Base-by-base conservation (phyloP, 2,329 filamentous ascomycete species). In the Pleurostoma richardsiae region DNA sequence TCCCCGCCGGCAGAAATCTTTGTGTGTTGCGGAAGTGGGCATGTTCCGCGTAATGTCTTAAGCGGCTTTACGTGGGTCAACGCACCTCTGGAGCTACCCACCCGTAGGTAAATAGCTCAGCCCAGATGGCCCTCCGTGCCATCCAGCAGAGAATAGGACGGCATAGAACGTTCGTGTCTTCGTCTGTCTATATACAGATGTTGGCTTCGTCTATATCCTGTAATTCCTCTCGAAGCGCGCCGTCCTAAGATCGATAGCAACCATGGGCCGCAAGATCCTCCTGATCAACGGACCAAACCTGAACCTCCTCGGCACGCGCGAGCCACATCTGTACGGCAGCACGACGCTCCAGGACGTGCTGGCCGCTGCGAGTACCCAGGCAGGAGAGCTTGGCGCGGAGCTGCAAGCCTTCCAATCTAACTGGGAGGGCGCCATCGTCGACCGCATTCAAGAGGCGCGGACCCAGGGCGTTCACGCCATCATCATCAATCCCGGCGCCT, bases 281-380 rank as follows among this genome's bases (percentile, higher is more conserved):
- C 73, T 90, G 54, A 82, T 90, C 70, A 90, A 90, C 65, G 86
- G 87, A n/a, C 86, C 86, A 30, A 91, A 91, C 64, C 83, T 91
- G 56, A 90, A 90, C 68, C 82, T 91, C 43, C 77, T 91, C 30
- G 87, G 87, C 33, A 85, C 80, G 10, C 77, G 88, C 27, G 86
- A 92, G 62, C 86, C 87, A 11, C 70, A 81, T 29, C 76, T 89
- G 56, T 90, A 91, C 69, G 87, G 87, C 59, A 73, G 71, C 50
- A 82, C 81, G 1, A 89, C 86, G 0, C 80, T 91, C 10, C 43
- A 70, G 26, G 79, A 88, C 53, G 75, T 91, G 11, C 72, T 81
- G 41, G 49, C 63, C 3, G 55, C 67, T 7, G 76, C 77, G 28
- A 58, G 69, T 42, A 50, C 66, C 0, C 80, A 83, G 50, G 80